These are phyloP conservation scores for Coemansia sp. DNA, from an alignment of 192 early-diverging fungal species.

Conservation along the genomic window DNA sequence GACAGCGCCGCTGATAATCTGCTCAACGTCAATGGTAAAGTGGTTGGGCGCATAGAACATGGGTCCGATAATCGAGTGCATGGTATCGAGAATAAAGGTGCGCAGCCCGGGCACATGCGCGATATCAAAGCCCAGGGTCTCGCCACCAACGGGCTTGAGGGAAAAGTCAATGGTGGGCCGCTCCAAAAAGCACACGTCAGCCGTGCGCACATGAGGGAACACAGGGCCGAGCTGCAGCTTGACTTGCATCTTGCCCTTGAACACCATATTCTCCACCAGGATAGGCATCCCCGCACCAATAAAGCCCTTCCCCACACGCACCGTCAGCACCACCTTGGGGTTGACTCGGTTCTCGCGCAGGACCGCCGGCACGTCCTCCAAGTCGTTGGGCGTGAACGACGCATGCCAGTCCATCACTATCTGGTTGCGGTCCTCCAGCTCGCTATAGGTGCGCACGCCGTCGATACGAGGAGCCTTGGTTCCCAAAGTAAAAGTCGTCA, in stretches of 20 bases:
- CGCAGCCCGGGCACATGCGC: slow-evolving; percentile 83
- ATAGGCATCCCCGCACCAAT: slow-evolving; percentile 83
- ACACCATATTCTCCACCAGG: slow-evolving; percentile 80
- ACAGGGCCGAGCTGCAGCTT: slow-evolving; percentile 81
- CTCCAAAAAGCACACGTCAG: slow-evolving; percentile 83
- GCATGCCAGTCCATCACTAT: slow-evolving; percentile 89
- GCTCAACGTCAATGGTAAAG: slow-evolving; percentile 75
- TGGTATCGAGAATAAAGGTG: slow-evolving; percentile 70
- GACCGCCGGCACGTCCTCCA: slow-evolving; percentile 66
- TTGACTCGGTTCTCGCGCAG: slow-evolving; percentile 71
- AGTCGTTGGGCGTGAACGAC: slow-evolving; percentile 81
- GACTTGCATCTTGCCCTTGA: slow-evolving; percentile 73
- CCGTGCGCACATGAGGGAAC: slow-evolving; percentile 71
- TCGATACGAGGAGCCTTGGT: slow-evolving; percentile 74
- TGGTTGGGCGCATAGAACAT: slow-evolving; percentile 86
- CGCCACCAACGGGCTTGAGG: slow-evolving; percentile 85
- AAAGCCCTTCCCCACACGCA: slow-evolving; percentile 84
- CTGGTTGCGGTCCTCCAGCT: slow-evolving; percentile 69
- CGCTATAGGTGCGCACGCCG: slow-evolving; percentile 68
- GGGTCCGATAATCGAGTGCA: slow-evolving; percentile 69
- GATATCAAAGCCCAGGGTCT: slow-evolving; percentile 82
- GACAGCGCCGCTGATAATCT: slow-evolving; percentile 69
- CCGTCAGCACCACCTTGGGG: slow-evolving; percentile 82
- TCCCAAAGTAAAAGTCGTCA: slow-evolving; percentile 75
- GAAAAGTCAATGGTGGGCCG: slow-evolving; percentile 86